phyloP scores from a whole-genome alignment of 768 basidiomycete species.

The Rhizopogon vinicolor region DNA sequence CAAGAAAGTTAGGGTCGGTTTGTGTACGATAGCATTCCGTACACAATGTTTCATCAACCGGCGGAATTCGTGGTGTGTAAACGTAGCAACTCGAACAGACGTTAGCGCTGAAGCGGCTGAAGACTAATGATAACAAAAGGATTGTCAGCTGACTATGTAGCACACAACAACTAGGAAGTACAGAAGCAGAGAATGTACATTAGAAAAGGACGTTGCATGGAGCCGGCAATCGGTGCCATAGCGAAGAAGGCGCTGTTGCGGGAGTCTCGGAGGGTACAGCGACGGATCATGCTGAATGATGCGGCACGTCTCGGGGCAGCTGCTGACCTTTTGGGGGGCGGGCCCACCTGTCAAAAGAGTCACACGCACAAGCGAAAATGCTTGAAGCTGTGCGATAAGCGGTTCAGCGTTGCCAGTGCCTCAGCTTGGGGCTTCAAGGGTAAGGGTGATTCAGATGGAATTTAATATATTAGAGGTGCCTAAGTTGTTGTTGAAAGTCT shows the following conservation, averaged over 20 bases:
- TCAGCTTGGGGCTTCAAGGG: not conserved
- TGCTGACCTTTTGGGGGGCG: not conserved
- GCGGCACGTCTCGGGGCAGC: not conserved
- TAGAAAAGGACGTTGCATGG: not conserved
- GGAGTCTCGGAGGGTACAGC: not conserved
- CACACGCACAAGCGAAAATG: not conserved
- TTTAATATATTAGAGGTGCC: not conserved
- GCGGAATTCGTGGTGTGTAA: not conserved
- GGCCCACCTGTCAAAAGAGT: conserved; percentile 1
- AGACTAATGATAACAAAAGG: not conserved
- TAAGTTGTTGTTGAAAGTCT: not conserved
- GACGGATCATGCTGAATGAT: conserved; percentile 4
- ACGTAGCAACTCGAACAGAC: not conserved
- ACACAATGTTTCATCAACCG: not conserved
- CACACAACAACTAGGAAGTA: not conserved
- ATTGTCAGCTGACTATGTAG: not conserved
- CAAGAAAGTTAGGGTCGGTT: not conserved
- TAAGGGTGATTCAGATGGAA: too few relatives aligned
- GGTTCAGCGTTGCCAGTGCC: not conserved
- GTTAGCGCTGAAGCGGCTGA: not conserved
- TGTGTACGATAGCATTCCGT: not conserved
- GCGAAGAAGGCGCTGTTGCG: not conserved
- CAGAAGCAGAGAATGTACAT: not conserved
- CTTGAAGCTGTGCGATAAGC: not conserved
- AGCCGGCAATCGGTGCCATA: not conserved